Base-by-base conservation (phyloP, 805 yeast genomes). In the Wickerhamia fluorescens region DNA sequence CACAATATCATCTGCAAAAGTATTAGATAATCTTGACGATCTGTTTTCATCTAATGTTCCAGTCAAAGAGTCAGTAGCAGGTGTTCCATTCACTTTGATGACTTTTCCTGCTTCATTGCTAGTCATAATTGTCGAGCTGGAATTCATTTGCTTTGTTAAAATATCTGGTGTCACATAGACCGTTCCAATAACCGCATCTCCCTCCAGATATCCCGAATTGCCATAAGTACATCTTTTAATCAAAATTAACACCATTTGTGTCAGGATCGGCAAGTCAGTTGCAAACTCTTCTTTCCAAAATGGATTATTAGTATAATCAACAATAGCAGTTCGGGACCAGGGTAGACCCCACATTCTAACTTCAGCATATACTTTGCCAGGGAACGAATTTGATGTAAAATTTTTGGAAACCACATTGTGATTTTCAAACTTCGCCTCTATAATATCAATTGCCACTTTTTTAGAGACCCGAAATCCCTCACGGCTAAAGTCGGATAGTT, bases 211-310 rank as follows among this genome's bases (percentile, higher is more conserved):
- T 4, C 47, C 35, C 8, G 42, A 35, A n/a, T 36, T 51, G 15
- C 35, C 30, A 17, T 29, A 39, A 5, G 47, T 27, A 28, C 59
- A 48, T 24, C 51, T 53, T 42, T 60, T 76, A 32, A 73, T 60
- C 27, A 61, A 53, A 10, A 73, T 64, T 38, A 61, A 72, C 39
- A 75, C 61, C 47, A 61, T 65, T 44, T 66, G 72, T 3, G 76
- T 73, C 25, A 66, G 57, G 5, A 71, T 58, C 0, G 83, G 79
- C 23, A 78, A 57, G 28, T 76, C 73, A n/a, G 81, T 57, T 2
- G 68, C 56, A 45, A 83, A 81, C 25, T 66, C 73, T 45, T 88
- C 95, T 46, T 87, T 74, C 92, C 95, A 88, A 47, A 84, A 84
- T 1, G 94, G 88, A 31, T 67, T 66, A 3, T 31, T 29, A 1